These are phyloP conservation scores for Allodekkera sacchari DNA, from an alignment of 805 yeast species.

Conservation along the genomic window DNA sequence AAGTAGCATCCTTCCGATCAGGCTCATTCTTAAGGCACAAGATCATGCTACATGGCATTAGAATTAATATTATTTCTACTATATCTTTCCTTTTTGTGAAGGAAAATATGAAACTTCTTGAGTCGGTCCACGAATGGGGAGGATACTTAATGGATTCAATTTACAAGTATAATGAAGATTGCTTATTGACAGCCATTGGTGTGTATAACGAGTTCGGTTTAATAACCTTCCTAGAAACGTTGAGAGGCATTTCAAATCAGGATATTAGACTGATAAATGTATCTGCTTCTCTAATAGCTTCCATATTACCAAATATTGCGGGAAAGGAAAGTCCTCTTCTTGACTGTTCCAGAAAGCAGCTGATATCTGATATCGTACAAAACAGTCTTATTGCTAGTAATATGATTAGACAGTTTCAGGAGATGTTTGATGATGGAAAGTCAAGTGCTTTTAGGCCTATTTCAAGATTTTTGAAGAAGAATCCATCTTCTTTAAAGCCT, in stretches of 20 bases:
- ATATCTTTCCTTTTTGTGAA: conserved; percentile 14
- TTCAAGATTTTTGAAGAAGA: conserved; percentile 18
- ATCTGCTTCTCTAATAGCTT: conserved; percentile 16
- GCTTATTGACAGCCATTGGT: conserved; percentile 11
- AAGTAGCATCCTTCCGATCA: conserved; percentile 19
- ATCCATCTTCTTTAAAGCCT: conserved; percentile 28
- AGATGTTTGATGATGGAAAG: conserved; percentile 25
- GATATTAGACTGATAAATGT: conserved; percentile 17
- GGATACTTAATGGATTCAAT: conserved; percentile 2
- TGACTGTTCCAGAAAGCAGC: conserved; percentile 3
- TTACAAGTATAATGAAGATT: conserved; percentile 8
- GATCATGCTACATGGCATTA: conserved; percentile 17
- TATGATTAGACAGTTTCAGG: conserved; percentile 24
- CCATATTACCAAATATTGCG: conserved; percentile 12
- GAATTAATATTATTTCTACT: conserved; percentile 15
- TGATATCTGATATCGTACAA: conserved; percentile 12
- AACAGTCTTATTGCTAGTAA: conserved; percentile 21
- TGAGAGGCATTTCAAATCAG: conserved; percentile 7
- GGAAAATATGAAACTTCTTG: conserved; percentile 11
- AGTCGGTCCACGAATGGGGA: conserved; percentile 2
- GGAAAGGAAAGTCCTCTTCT: neutral
- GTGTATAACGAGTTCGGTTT: conserved; percentile 30
- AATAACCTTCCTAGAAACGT: conserved; percentile 28
- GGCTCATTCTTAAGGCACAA: conserved; percentile 19
- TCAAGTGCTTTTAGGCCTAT: conserved; percentile 19